Evolutionary conservation across 139 green algal genomes (phyloP).

Genomic region (Pycnococcus provasolii): DNA sequence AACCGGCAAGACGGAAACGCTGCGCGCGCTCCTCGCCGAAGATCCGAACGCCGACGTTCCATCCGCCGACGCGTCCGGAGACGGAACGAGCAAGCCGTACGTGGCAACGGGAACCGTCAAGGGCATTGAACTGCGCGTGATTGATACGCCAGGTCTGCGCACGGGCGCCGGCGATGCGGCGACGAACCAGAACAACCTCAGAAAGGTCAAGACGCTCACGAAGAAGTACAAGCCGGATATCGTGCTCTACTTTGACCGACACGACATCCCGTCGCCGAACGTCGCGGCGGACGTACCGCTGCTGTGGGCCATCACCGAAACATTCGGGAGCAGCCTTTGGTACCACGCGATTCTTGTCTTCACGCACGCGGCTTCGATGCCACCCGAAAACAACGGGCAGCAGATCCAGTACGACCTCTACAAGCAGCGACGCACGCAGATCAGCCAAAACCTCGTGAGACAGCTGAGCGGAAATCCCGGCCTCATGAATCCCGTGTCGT

Average conservation of each 20-base stretch:
- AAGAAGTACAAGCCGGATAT: conserved; percentile 56
- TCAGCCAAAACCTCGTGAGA: conserved; percentile 52
- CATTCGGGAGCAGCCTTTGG: conserved; percentile 57
- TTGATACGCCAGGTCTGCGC: conserved; percentile 67
- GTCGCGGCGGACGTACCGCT: conserved; percentile 44
- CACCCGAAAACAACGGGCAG: conserved; percentile 52
- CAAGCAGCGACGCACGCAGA: conserved; percentile 44
- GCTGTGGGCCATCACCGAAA: conserved; percentile 47
- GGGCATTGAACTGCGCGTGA: conserved; percentile 57
- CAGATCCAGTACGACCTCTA: conserved; percentile 52
- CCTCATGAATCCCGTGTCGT: conserved; percentile 57
- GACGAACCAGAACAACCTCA: conserved; percentile 45
- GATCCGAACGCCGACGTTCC: background rate
- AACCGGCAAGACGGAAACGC: conserved; percentile 56
- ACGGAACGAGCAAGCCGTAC: conserved; percentile 38
- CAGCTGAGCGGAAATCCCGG: conserved; percentile 42
- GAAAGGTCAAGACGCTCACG: conserved; percentile 30
- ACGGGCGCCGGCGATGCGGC: conserved; percentile 31
- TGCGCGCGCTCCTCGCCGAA: conserved; percentile 50
- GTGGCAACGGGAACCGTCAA: conserved; percentile 38
- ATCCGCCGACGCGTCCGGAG: conserved; percentile 24
- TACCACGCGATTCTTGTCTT: conserved; percentile 60
- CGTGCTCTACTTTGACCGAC: conserved; percentile 68
- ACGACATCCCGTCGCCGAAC: conserved; percentile 39
- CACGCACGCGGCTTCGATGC: conserved; percentile 50